Evolutionary conservation across 148 eudicot species (phyloP).

Genomic region (Talinum fruticosum): DNA sequence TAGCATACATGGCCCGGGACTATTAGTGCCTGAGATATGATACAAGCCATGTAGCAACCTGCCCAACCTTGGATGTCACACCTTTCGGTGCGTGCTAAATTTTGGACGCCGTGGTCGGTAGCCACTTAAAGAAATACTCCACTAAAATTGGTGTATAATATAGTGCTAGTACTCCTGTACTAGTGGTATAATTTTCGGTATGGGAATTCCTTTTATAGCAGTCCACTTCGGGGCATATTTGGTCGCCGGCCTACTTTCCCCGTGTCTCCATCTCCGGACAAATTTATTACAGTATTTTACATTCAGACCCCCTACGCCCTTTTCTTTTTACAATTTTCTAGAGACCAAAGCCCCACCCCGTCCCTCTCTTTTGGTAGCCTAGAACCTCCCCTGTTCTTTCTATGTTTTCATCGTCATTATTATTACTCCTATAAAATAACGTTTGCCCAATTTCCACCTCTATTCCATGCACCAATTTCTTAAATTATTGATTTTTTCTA

Average conservation of each 20-base stretch:
- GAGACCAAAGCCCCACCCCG: no score
- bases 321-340: no score
- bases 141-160: neutral
- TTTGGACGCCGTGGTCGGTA: neutral
- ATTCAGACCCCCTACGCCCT: neutral
- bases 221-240: neutral
- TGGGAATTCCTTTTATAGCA: neutral
- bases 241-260: neutral
- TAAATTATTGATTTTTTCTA: neutral
- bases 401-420: neutral
- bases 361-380: neutral
- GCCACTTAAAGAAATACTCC: neutral
- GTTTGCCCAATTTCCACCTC: neutral
- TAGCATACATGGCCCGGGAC: no score
- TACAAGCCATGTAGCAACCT: no score
- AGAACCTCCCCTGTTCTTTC: neutral
- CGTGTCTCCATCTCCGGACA: neutral
- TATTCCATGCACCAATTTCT: slow-evolving; percentile 3
- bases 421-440: no score
- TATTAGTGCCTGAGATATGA: no score
- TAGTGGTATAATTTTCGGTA: no score
- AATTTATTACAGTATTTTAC: neutral
- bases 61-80: neutral
- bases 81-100: neutral
- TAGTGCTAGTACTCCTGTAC: neutral